Evolutionary conservation across 2,329 filamentous ascomycete species (phyloP), one percentile per base, ranked within the genome.

Genomic region (Pseudogymnoascus sp.): DNA sequence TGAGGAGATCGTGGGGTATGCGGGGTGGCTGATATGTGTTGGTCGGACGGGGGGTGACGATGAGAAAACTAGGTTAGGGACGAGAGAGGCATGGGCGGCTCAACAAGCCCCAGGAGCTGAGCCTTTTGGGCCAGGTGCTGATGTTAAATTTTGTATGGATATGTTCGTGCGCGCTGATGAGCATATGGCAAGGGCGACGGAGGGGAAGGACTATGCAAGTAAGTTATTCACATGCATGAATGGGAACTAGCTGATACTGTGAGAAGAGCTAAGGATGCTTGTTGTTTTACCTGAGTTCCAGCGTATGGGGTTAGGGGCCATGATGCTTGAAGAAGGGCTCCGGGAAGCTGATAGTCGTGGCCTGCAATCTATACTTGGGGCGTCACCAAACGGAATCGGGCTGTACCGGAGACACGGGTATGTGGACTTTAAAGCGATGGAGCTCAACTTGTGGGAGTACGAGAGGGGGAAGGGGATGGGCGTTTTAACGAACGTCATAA

Each of bases 361-460:
- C 1, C 39, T 71, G 4, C 70, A 70, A 61, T 65, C 64, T 36
- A 65, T 71, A 2, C 60, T 72, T 1, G 69, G 67, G 25, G 68
- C 70, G 37, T 68, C 66, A n/a, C 64, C 64, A 2, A 61, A 62
- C 7, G 70, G 69, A 1, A 39, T 64, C 18, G 67, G 64, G 0
- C 55, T 71, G 33, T 72, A 71, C 63, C 63, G 61, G 48, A 67
- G 64, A 35, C 63, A 63, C 63, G 70, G 69, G 0, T 72, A 67
- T 64, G 61, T 45, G 27, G 64, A 65, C n/a, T 62, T 65, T 59
- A 45, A 64, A 15, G 60, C 36, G 4, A 67, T 67, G 63, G 61
- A 65, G 42, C 39, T 70, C 5, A 64, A 62, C 7, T 60, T 72
- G 61, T 65, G 61, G 65, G 64, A 64, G 55, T 72, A 71, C 68